A percentile compares a stretch with the other conserved stretches of the same genome.
These are phyloP conservation scores for Botrytis sinoallii DNA, from an alignment of 2,329 filamentous ascomycete genomes.

Conservation along the genomic window DNA sequence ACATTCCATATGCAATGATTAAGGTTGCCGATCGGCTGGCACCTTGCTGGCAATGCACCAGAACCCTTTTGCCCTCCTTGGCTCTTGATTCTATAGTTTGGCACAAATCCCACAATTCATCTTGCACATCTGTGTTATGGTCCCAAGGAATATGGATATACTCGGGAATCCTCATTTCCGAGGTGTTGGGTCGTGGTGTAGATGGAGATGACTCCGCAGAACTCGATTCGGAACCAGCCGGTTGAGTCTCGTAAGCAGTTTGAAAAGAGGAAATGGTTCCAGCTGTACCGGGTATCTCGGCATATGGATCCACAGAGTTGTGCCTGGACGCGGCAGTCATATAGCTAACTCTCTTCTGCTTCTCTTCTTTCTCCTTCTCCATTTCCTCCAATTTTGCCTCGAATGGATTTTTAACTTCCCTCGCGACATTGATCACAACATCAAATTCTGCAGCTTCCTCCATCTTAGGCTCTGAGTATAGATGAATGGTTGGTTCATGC, in stretches of 20 bases:
- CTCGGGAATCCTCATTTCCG: slow-evolving; percentile 58
- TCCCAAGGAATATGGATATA: slow-evolving; percentile 89
- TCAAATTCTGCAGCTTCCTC: slow-evolving; percentile 77
- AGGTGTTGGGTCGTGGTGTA: slow-evolving; percentile 51
- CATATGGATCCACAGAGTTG: slow-evolving; percentile 14
- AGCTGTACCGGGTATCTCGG: slow-evolving; percentile 48
- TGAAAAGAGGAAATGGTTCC: slow-evolving; percentile 56
- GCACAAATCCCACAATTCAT: slow-evolving; percentile 71
- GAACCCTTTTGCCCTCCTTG: slow-evolving; percentile 70
- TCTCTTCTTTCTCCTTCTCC: slow-evolving; percentile 33
- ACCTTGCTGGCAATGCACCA: slow-evolving; percentile 83
- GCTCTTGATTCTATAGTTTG: slow-evolving; percentile 72
- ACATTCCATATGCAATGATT: slow-evolving; percentile 82
- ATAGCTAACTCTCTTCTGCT: slow-evolving; percentile 34
- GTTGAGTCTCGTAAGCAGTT: slow-evolving; percentile 59
- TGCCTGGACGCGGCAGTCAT: slow-evolving; percentile 33
- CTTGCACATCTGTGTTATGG: slow-evolving; percentile 81
- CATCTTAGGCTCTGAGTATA: slow-evolving; percentile 76
- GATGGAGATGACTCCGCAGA: slow-evolving; percentile 45
- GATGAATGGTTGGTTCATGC: slow-evolving; percentile 71
- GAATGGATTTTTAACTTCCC: slow-evolving; percentile 78
- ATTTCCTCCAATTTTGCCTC: slow-evolving; percentile 48
- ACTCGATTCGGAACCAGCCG: slow-evolving; percentile 28
- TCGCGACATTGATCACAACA: slow-evolving; percentile 80
- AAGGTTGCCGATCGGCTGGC: slow-evolving; percentile 81